Conservation (phyloP, 179 eudicot genomes). For the Drosera spatulata region DNA sequence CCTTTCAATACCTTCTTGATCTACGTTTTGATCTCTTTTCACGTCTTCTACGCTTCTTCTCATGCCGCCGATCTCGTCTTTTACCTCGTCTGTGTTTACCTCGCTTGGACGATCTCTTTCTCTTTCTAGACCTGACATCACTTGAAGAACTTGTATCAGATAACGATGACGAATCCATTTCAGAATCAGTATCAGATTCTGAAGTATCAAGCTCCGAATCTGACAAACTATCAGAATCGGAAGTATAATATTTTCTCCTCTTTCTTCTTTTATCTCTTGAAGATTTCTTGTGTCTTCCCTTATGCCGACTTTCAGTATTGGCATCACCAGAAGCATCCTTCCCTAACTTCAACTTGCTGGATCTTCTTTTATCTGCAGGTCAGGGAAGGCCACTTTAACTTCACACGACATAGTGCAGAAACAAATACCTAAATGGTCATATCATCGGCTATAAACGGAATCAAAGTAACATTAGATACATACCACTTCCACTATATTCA, state of each 20-base stretch:
- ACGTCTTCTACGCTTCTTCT: conserved; percentile 46
- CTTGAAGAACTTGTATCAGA: conserved; percentile 77
- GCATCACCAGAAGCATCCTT: conserved; percentile 39
- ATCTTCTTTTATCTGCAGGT: conserved; percentile 54
- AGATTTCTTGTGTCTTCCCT: conserved; percentile 60
- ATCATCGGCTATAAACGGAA: background rate
- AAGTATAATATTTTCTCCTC: conserved; percentile 57
- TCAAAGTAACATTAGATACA: background rate
- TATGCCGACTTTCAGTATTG: conserved; percentile 23
- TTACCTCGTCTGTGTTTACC: conserved; percentile 50
- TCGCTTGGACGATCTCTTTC: conserved; percentile 69
- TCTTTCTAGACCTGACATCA: conserved; percentile 64
- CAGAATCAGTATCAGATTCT: conserved; percentile 73
- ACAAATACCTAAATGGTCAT: too few species aligned
- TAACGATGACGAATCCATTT: conserved; percentile 33
- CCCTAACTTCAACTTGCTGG: conserved; percentile 33
- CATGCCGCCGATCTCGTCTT: conserved; percentile 39
- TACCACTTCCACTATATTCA: conserved; percentile 56
- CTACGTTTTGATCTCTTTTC: conserved; percentile 62
- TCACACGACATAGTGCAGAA: background rate
- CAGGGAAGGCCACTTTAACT: background rate
- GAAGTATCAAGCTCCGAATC: conserved; percentile 66
- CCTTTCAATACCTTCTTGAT: conserved; percentile 44
- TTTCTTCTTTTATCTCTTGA: conserved; percentile 54
- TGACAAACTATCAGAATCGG: conserved; percentile 73